phyloP scores from a whole-genome alignment of 2,329 filamentous ascomycete species.

The Penicillium sumatraense region DNA sequence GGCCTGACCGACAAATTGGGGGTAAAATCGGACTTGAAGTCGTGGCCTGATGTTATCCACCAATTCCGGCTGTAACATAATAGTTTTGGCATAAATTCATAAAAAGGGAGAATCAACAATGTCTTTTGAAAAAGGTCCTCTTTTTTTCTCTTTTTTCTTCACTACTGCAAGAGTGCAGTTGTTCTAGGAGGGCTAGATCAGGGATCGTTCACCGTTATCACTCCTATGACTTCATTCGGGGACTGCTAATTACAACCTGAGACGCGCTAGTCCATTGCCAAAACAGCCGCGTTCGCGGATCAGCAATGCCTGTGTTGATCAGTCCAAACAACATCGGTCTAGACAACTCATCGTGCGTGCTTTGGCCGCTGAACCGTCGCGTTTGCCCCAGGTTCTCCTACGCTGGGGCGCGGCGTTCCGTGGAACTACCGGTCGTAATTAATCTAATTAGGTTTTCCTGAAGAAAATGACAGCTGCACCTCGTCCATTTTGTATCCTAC shows the following conservation, averaged over 20 bases:
- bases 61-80: not conserved
- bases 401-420: conserved; percentile 1
- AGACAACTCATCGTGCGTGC: conserved; percentile 1
- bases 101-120: not conserved
- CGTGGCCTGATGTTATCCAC: conserved; percentile 21
- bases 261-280: conserved; percentile 11
- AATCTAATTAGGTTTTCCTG: conserved; percentile 17
- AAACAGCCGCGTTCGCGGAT: conserved; percentile 23
- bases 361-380: not conserved
- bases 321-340: conserved; percentile 5
- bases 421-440: conserved; percentile 9
- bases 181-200: not conserved
- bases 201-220: not conserved
- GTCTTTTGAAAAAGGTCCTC: no score
- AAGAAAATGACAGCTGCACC: conserved; percentile 17
- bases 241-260: conserved; percentile 10
- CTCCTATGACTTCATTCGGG: conserved; percentile 4
- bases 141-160: not conserved
- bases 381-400: conserved; percentile 4
- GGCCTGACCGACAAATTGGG: conserved; percentile 16
- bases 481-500: not conserved
- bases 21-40: conserved; percentile 2
- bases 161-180: no score
- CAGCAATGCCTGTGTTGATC: conserved; percentile 16
- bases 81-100: not conserved